Evolutionary conservation across 208 protist species (phyloP), one percentile per base, ranked within the genome.

Genomic region (Acanthamoeba castellanii): DNA sequence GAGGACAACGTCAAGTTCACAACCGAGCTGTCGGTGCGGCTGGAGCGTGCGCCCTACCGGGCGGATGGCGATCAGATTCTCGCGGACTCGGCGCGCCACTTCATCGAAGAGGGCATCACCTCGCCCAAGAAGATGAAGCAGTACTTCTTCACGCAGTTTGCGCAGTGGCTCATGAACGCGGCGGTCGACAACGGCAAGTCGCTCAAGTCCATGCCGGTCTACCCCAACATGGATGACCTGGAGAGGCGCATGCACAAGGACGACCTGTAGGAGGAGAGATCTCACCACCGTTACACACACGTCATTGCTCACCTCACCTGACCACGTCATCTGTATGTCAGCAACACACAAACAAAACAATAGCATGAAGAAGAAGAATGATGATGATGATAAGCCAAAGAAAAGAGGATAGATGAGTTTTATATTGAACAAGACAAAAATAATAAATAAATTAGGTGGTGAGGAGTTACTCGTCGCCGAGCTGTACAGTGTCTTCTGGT

Each of bases 111-210:
- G 25, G 27, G 42, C 85, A 32, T 91, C 27, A 64, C 18, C 25
- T 91, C 85, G 5, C 13, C 14, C 57, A 91, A 91, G 61, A 55
- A 66, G 47, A 91, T 91, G 57, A 91, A 52, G 59, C 13, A 70
- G 34, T 50, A 91, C 61, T 91, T 91, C 57, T 72, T 74, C 85
- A 91, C 22, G 0, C 61, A 91, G 85, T 42, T 34, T 30, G 85
- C 85, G 16, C 85, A 91, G 57, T 91, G 85, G 85, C 52, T 91
- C 32, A 91, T 70, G 55, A 72, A 91, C 34, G 61, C 42, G 22
- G 85, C 85, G 1, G 85, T 91, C 32, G 85, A 91, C 85, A 91
- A 91, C 85, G 30, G 47, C 27, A 91, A 91, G 59, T 91, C 85
- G 27, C 14, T 72, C 7, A 45, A 37, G 30, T 22, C 13, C 32